These are phyloP conservation scores for Wickerhamiella kazuoi DNA, from an alignment of 805 yeast species.

Conservation along the genomic window DNA sequence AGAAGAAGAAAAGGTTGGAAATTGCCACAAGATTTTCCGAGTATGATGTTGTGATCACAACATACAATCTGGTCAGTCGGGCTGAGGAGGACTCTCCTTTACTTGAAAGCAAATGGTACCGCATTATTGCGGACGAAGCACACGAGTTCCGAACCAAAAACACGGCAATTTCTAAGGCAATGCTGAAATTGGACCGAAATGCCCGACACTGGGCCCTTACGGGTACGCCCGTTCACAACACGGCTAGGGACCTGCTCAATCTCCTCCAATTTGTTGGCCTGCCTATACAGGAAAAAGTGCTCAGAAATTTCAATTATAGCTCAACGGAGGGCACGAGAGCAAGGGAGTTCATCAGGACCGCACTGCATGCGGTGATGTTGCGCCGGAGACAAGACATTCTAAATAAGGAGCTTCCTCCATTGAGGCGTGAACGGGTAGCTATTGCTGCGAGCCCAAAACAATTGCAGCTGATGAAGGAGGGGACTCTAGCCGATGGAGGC, in stretches of 20 bases:
- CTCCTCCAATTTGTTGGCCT: conserved; percentile 27
- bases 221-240: conserved; percentile 50
- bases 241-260: conserved; percentile 34
- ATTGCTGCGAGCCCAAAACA: too few species aligned
- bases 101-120: conserved; percentile 25
- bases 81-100: conserved; percentile 12
- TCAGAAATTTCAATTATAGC: too few species aligned
- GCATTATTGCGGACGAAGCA: conserved; percentile 51
- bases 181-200: conserved; percentile 24
- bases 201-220: conserved; percentile 40
- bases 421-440: conserved; percentile 3
- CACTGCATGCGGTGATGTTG: conserved; percentile 25
- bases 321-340: too few species aligned
- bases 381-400: conserved; percentile 30
- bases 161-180: conserved; percentile 31
- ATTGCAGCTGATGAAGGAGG: too few species aligned
- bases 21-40: conserved; percentile 6
- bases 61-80: conserved; percentile 19
- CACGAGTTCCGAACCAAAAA: conserved; percentile 38
- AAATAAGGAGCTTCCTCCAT: conserved; percentile 8
- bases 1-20: conserved; percentile 12
- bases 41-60: conserved; percentile 23
- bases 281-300: too few species aligned
- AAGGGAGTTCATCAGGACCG: conserved; percentile 14
- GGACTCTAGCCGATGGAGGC: too few species aligned